Conservation (phyloP, 805 yeast genomes). For the Candida michaelii region DNA sequence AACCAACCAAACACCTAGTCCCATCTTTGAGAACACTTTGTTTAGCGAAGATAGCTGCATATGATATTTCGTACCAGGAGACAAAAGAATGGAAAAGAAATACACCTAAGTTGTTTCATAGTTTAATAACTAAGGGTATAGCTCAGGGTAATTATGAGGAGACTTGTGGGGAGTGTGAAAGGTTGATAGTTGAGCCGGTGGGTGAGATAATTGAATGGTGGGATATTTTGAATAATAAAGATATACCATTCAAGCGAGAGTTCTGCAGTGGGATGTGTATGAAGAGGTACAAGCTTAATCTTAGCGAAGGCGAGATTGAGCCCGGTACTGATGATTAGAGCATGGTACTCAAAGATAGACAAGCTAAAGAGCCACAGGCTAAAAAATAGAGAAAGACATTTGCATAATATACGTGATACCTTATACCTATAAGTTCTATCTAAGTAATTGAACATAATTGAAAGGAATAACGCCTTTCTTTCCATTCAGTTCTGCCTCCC, state of each 20-base stretch:
- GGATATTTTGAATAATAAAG: slow-evolving; percentile 52
- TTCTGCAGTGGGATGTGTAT: slow-evolving; percentile 57
- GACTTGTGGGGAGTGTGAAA: slow-evolving; percentile 51
- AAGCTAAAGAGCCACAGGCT: no score
- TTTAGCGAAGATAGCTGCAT: slow-evolving; percentile 48
- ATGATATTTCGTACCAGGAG: slow-evolving; percentile 55
- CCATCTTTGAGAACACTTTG: slow-evolving; percentile 51
- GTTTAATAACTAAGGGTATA: slow-evolving; percentile 50
- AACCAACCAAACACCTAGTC: slow-evolving; percentile 19
- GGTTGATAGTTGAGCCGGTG: slow-evolving; percentile 51
- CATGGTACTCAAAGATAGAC: no score
- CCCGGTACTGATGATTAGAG: no score
- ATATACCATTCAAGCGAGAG: slow-evolving; percentile 52
- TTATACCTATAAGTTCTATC: no score
- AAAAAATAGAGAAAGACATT: no score
- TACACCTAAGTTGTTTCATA: slow-evolving; percentile 47
- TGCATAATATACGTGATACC: no score
- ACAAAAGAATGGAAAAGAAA: slow-evolving; percentile 51
- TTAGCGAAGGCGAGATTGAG: no score
- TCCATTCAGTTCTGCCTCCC: slow-evolving; percentile 34
- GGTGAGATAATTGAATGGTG: slow-evolving; percentile 69
- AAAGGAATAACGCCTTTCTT: slow-evolving; percentile 27
- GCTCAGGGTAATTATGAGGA: slow-evolving; percentile 51
- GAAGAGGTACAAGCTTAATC: slow-evolving; percentile 24
- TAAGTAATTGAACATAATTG: slow-evolving; percentile 24